phyloP scores from a whole-genome alignment of 1,284 basidiomycete genomes.

The Xerocomus cyaneibrunnescens region DNA sequence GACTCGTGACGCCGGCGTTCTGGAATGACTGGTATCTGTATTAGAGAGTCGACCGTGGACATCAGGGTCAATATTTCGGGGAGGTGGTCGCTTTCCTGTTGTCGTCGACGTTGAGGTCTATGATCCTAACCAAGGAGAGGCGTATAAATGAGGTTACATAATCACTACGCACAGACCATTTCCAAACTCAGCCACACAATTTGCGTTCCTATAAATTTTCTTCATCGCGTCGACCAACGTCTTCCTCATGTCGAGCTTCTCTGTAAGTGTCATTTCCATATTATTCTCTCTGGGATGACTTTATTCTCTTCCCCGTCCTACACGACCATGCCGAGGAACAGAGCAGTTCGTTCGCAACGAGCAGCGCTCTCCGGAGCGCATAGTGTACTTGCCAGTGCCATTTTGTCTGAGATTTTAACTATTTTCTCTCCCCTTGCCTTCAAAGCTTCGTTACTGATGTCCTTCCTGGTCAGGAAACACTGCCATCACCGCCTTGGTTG shows the following conservation, averaged over 20 bases:
- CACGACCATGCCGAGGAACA: constrained; percentile 73
- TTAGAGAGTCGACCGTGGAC: constrained; percentile 19
- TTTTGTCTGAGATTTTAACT: constrained; percentile 59
- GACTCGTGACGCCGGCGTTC: constrained; percentile 17
- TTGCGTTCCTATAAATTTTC: constrained; percentile 29
- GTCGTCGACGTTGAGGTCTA: constrained; percentile 25
- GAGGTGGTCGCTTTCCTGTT: constrained; percentile 3
- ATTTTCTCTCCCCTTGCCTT: not conserved
- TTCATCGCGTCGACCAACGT: not conserved
- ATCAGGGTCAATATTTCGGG: constrained; percentile 15
- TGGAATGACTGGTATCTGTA: constrained; percentile 8
- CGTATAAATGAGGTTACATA: constrained; percentile 29
- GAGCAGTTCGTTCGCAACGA: constrained; percentile 73
- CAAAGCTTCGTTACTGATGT: constrained; percentile 12
- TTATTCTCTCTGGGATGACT: constrained; percentile 52
- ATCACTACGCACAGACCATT: constrained; percentile 33
- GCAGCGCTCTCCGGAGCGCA: constrained; percentile 58
- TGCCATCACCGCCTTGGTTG: not conserved
- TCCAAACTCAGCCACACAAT: constrained; percentile 30
- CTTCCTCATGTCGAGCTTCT: not conserved
- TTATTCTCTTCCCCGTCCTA: constrained; percentile 85
- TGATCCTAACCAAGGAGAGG: not conserved
- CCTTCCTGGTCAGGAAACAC: constrained; percentile 1
- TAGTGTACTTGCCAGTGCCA: constrained; percentile 83
- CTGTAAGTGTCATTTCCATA: constrained; percentile 20